phyloP scores from a whole-genome alignment of 768 basidiomycete species.

The Cytidiella melzeri region DNA sequence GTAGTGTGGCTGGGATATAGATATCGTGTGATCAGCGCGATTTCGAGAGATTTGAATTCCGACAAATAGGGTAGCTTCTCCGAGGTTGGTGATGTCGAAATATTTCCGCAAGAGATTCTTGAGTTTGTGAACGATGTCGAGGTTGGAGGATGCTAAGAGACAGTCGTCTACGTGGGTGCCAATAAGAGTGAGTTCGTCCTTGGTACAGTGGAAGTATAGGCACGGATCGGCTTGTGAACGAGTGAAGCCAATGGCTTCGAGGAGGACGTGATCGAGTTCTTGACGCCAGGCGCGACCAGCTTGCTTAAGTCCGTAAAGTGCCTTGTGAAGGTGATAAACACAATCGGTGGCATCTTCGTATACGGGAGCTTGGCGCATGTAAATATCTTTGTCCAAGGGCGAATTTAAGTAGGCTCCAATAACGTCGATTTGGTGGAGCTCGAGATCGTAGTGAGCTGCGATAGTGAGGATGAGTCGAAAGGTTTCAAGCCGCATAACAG shows the following conservation, averaged over 20 bases:
- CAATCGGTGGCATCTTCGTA: conserved; percentile 12
- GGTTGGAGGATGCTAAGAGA: conserved; percentile 19
- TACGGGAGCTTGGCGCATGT: conserved; percentile 24
- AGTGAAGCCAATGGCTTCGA: conserved; percentile 19
- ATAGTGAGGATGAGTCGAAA: conserved; percentile 21
- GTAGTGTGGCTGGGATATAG: conserved; percentile 23
- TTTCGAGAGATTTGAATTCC: conserved; percentile 28
- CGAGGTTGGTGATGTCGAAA: too few relatives aligned
- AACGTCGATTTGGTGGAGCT: conserved; percentile 16
- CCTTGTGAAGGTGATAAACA: conserved; percentile 18
- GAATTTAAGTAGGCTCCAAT: conserved; percentile 22
- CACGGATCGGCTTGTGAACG: too few relatives aligned
- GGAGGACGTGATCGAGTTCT: too few relatives aligned
- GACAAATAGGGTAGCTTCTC: conserved; percentile 25
- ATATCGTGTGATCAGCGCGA: conserved; percentile 12
- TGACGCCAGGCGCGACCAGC: too few relatives aligned
- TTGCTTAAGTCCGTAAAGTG: conserved; percentile 40
- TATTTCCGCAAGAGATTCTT: too few relatives aligned
- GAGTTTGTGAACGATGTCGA: conserved; percentile 10
- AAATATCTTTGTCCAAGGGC: conserved; percentile 22
- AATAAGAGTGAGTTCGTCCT: conserved; percentile 10
- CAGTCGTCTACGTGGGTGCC: conserved; percentile 31
- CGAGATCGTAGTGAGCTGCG: conserved; percentile 15
- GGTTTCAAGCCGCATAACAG: conserved; percentile 18
- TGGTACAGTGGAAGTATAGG: conserved; percentile 11